A percentile compares a stretch with the other conserved stretches of the same genome.
Conservation (phyloP, 116 monocot species). For the Phalaenopsis hybrid region DNA sequence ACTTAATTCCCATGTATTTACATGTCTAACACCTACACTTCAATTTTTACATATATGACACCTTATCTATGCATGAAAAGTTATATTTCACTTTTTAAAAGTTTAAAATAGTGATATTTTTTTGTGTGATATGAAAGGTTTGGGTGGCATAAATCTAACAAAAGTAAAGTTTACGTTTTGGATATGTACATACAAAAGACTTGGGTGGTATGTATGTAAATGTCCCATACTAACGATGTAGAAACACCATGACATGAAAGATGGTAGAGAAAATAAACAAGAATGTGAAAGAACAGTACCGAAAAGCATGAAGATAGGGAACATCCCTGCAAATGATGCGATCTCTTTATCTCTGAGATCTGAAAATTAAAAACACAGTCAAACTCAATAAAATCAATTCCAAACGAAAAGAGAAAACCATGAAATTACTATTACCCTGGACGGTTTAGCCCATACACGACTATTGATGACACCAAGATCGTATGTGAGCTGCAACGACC, state of each 20-base stretch:
- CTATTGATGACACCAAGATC: conserved; percentile 8
- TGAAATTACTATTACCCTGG: conserved; percentile 14
- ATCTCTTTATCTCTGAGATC: conserved; percentile 24
- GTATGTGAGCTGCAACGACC: conserved; percentile 21
- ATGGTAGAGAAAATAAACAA: background rate
- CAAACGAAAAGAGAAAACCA: background rate
- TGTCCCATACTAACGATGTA: background rate
- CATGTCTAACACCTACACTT: too few relatives aligned
- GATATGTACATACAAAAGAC: too few relatives aligned
- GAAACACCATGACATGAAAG: background rate
- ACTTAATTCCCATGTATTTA: too few relatives aligned
- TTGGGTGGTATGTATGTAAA: background rate
- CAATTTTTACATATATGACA: too few relatives aligned
- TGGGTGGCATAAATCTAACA: too few relatives aligned
- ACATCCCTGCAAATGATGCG: conserved; percentile 9
- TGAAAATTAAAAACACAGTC: conserved; percentile 8
- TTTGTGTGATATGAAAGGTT: too few relatives aligned
- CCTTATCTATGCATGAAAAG: too few relatives aligned
- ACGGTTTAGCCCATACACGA: conserved; percentile 5
- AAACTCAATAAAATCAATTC: background rate
- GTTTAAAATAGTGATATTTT: too few relatives aligned
- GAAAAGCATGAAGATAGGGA: conserved; percentile 15
- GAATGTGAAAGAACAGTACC: conserved; percentile 9
- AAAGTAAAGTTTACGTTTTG: too few relatives aligned
- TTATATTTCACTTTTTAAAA: too few relatives aligned